Base-by-base conservation (phyloP, 768 basidiomycete genomes). In the Megacollybia marginata region DNA sequence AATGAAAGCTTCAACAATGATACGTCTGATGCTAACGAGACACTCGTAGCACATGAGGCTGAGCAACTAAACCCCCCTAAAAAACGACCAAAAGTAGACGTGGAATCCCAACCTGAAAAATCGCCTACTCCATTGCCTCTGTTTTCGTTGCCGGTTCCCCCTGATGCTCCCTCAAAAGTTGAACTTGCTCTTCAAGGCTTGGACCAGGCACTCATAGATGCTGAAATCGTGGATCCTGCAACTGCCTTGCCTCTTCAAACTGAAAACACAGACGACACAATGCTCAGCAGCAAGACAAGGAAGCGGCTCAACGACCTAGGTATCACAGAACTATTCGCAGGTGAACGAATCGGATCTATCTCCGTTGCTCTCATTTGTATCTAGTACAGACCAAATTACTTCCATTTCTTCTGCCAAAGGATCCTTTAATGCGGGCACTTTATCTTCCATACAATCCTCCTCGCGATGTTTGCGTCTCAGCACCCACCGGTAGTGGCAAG, bases 401-500 rank as follows among this genome's bases (percentile, higher is more conserved):
- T 0, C 94, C 95, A 1, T 82, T 92, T 59, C 72, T 98, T 0
- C 75, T 94, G 12, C 72, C 75, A 13, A 46, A 69, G 44, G 60
- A 72, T 15, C 55, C 62, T 9, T 55, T 63, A 4, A 63, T 74
- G 36, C 62, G 69, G 46, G 63, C 70, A 1, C 64, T 92, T 9
- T 90, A 91, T 58, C 69, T 74, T 40, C 83, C 89, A 0, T 83
- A 79, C 56, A 62, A 76, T 50, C 74, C 79, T 33, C 83, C 83
- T 23, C 75, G 75, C 23, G 96, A 99, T 65, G 76, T 93, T 11
- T 94, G 93, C 56, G 88, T 95, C 11, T 96, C 92, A 8, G 96
- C 96, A 1, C 96, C 96, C 0, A 99, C 96, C 0, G 96, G 96
- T 19, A 96, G 93, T 57, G 96, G 96, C 0, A 99, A 99, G 66